Evolutionary conservation across 139 green algal genomes (phyloP).

Genomic region (Coelastrella sp.): DNA sequence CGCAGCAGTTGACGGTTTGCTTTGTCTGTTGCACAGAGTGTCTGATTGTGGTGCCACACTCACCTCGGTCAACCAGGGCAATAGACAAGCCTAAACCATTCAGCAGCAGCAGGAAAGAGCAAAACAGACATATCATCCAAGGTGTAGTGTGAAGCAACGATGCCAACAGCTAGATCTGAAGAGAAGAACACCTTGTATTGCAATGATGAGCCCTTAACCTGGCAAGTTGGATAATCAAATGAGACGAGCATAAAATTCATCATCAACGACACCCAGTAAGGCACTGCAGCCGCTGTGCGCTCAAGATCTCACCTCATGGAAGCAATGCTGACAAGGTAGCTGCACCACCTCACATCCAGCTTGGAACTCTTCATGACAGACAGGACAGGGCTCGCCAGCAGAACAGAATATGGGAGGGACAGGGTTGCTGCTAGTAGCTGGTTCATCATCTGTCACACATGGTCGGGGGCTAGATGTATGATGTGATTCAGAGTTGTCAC

Average conservation of each 20-base stretch:
- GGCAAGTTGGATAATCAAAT: too few species aligned
- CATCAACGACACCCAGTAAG: too few species aligned
- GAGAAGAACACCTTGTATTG: too few species aligned
- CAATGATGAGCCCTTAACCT: too few species aligned
- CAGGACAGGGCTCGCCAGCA: constrained; percentile 35
- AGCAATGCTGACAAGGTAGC: constrained; percentile 40
- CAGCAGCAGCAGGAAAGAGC: not conserved
- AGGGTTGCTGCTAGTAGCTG: not conserved
- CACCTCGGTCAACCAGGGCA: constrained; percentile 36
- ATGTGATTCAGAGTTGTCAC: not conserved
- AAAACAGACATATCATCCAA: not conserved
- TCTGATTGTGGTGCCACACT: too few species aligned
- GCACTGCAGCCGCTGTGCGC: not conserved
- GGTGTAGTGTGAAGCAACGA: too few species aligned
- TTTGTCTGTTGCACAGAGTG: too few species aligned
- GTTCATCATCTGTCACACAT: not conserved
- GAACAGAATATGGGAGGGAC: not conserved
- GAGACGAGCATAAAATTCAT: too few species aligned
- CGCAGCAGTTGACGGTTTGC: too few species aligned
- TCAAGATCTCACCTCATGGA: constrained; percentile 18
- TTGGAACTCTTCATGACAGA: constrained; percentile 35
- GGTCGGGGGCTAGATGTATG: not conserved
- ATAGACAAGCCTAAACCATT: not conserved
- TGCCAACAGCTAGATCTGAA: too few species aligned
- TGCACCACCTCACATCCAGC: constrained; percentile 20